These are phyloP conservation scores for Violaceomyces palustris DNA, from an alignment of 1,284 basidiomycete genomes.

Conservation along the genomic window DNA sequence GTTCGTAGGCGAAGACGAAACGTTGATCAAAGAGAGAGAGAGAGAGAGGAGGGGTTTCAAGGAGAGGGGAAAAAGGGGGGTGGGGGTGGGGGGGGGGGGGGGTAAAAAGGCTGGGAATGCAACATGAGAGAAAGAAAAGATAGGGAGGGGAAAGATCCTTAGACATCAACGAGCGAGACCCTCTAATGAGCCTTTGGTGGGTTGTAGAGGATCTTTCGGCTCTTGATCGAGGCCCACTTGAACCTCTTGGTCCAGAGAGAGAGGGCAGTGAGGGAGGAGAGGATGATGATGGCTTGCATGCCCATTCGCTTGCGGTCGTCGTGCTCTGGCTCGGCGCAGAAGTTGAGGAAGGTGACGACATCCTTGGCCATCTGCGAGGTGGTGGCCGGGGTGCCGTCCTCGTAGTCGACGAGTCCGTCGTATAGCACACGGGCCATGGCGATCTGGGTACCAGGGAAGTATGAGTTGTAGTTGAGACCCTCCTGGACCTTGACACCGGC, in stretches of 20 bases:
- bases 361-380: constrained; percentile 99
- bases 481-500: constrained; percentile 90
- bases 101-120: no score
- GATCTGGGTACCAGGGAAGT: constrained; percentile 64
- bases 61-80: no score
- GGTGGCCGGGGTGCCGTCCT: constrained; percentile 80
- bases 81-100: no score
- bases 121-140: no score
- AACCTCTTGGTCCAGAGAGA: constrained; percentile 46
- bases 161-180: not conserved
- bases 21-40: no score
- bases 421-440: constrained; percentile 97
- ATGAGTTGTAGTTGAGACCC: constrained; percentile 53
- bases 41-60: no score
- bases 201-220: constrained; percentile 44
- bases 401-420: constrained; percentile 61
- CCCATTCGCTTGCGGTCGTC: constrained; percentile 96
- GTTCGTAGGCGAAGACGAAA: no score
- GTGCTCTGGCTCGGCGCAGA: constrained; percentile 81
- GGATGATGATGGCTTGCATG: constrained; percentile 56
- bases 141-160: no score
- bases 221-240: constrained; percentile 47
- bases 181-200: constrained; percentile 28
- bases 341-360: constrained; percentile 78
- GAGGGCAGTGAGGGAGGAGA: constrained; percentile 36